Base-by-base conservation (phyloP, 1,284 basidiomycete species). In the Ustilago nuda region DNA sequence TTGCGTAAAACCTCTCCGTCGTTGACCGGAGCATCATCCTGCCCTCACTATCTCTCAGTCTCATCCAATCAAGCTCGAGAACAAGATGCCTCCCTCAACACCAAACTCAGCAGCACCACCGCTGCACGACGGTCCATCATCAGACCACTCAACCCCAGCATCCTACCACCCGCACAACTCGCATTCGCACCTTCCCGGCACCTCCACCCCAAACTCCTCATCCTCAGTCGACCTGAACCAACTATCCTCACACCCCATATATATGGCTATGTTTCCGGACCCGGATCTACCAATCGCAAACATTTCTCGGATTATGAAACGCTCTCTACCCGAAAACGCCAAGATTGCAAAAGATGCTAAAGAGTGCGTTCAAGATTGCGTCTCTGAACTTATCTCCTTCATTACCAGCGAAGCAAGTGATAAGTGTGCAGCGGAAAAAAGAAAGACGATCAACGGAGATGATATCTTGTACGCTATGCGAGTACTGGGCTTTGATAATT, bases 261-360 rank as follows among this genome's bases (percentile, higher is more conserved):
- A 71, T 59, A 23, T 64, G 2, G 57, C 76, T 4, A 67, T 78
- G 58, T 78, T 74, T 30, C 69, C 72, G 0, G 76, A 72, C 13
- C 77, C 79, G 1, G 82, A 83, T 48, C 50, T 82, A 27, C 81
- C 78, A 32, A 97, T 98, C 74, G 95, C 95, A 57, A 98, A 98
- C 85, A 94, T 98, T 13, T 92, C 94, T 17, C 90, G 95, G 4
- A 95, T 98, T 82, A 98, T 98, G 95, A 97, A 97, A 85, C 88
- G 91, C 39, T 89, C 92, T 2, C 91, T 98, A 2, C 95, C 95
- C 0, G 88, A 91, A 1, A 93, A 93, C n/a, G 94, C 94, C 23
- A 98, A 98, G 87, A 95, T 98, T 80, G 93, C 94, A 3, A 96
- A 96, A 86, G 95, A 97, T 87, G 94, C 95, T 30, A 98, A 98